Percentiles rank a stretch among this genome's conserved stretches.
Conservation (phyloP, 495 filamentous ascomycete species). For the Pyronema domesticum region DNA sequence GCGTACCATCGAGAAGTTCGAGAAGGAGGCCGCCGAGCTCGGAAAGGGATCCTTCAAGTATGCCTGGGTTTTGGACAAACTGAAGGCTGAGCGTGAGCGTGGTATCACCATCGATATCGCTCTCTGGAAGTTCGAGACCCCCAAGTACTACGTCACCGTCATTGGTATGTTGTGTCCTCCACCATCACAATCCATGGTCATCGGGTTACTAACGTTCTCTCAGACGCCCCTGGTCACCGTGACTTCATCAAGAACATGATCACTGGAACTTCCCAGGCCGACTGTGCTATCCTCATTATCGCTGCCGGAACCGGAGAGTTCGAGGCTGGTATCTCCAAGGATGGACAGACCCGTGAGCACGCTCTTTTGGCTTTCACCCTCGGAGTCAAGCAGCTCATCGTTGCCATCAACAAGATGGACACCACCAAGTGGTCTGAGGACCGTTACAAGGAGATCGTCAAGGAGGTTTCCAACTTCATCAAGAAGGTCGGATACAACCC, state of each 20-base stretch:
- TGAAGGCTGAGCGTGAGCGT: slow-evolving; percentile 99
- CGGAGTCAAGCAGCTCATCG: slow-evolving; percentile 99
- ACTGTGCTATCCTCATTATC: slow-evolving; percentile 99
- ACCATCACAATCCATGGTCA: too few species aligned
- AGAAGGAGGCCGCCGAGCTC: slow-evolving; percentile 99
- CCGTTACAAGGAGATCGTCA: slow-evolving; percentile 97
- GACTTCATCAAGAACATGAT: slow-evolving; percentile 99
- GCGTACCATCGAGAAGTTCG: slow-evolving; percentile 99
- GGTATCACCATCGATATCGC: slow-evolving; percentile 99
- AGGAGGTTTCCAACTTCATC: slow-evolving; percentile 99
- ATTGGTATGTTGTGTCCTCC: slow-evolving; percentile 48
- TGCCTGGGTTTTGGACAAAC: slow-evolving; percentile 99
- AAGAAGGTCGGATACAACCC: slow-evolving; percentile 99
- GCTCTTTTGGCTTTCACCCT: slow-evolving; percentile 99
- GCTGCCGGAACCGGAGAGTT: slow-evolving; percentile 99
- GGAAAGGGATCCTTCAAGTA: slow-evolving; percentile 99
- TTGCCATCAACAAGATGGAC: slow-evolving; percentile 99
- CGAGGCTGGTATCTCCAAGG: slow-evolving; percentile 99
- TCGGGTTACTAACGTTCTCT: background rate
- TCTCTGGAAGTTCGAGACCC: slow-evolving; percentile 99
- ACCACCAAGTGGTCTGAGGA: slow-evolving; percentile 94
- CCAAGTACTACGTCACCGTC: slow-evolving; percentile 97
- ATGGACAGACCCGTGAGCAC: slow-evolving; percentile 99
- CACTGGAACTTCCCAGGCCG: slow-evolving; percentile 99
- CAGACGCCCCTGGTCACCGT: slow-evolving; percentile 97